phyloP scores from a whole-genome alignment of 768 basidiomycete species.

The Nidularia pulvinata region DNA sequence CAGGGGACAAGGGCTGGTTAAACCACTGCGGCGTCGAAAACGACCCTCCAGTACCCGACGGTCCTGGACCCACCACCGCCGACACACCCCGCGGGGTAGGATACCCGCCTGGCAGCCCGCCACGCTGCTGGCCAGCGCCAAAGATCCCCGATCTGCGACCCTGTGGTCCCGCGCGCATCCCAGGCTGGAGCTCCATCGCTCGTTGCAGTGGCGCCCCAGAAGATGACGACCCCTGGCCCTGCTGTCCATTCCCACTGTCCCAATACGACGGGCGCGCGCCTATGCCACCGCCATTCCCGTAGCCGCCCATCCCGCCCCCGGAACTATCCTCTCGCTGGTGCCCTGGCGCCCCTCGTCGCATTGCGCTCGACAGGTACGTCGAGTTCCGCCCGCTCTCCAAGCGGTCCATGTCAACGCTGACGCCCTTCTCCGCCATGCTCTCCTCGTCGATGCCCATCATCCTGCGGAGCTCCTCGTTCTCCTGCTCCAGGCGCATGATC shows the following conservation, averaged over 20 bases:
- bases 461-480: slow-evolving; percentile 80
- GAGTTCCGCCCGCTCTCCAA: slow-evolving; percentile 36
- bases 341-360: slow-evolving; percentile 19
- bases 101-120: slow-evolving; percentile 24
- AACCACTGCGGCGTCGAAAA: slow-evolving; percentile 19
- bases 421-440: slow-evolving; percentile 49
- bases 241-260: slow-evolving; percentile 19
- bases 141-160: slow-evolving; percentile 61
- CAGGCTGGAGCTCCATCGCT: slow-evolving; percentile 49
- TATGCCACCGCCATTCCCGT: background rate
- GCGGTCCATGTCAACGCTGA: slow-evolving; percentile 50
- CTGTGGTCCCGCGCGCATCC: slow-evolving; percentile 49
- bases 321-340: slow-evolving; percentile 15
- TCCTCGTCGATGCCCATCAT: slow-evolving; percentile 73
- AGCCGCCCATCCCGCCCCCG: background rate
- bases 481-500: slow-evolving; percentile 76
- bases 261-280: slow-evolving; percentile 19
- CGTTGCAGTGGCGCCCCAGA: slow-evolving; percentile 37
- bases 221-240: slow-evolving; percentile 19
- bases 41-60: slow-evolving; percentile 6
- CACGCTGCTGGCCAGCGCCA: slow-evolving; percentile 37
- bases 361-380: slow-evolving; percentile 28
- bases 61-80: slow-evolving; percentile 16
- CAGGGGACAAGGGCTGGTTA: slow-evolving; percentile 37
- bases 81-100: slow-evolving; percentile 23